Percentiles rank a stretch among this genome's conserved stretches.
Evolutionary conservation across 441 rosid species (phyloP).

Genomic region (Hypseocharis bilobata): DNA sequence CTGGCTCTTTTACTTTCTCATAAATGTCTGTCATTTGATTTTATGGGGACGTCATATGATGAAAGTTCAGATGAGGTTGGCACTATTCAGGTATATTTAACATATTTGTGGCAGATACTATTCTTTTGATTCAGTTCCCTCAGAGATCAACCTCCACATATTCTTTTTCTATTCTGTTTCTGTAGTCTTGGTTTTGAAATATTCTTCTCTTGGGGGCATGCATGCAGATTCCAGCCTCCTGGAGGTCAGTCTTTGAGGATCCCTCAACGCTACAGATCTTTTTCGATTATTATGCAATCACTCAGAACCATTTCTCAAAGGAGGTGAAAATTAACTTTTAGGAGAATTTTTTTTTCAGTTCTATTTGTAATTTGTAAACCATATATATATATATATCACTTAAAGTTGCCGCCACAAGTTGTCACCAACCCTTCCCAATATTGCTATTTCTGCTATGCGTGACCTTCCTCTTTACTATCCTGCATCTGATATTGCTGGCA

Average conservation of each 20-base stretch:
- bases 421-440: background rate
- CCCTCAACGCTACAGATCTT: slow-evolving; percentile 25
- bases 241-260: slow-evolving; percentile 26
- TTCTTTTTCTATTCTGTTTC: background rate
- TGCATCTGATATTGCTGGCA: background rate
- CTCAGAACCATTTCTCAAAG: slow-evolving; percentile 22
- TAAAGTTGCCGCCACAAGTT: background rate
- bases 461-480: background rate
- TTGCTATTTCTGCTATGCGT: background rate
- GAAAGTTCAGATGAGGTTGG: slow-evolving; percentile 32
- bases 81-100: slow-evolving; percentile 23
- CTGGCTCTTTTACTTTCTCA: slow-evolving; percentile 26
- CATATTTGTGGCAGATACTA: slow-evolving; percentile 4
- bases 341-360: background rate
- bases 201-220: background rate
- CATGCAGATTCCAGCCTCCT: slow-evolving; percentile 22
- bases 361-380: background rate
- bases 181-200: background rate
- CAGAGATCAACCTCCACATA: background rate
- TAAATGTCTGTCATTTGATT: slow-evolving; percentile 31
- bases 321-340: slow-evolving; percentile 14
- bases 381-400: background rate
- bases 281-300: slow-evolving; percentile 26
- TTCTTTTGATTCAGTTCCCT: background rate
- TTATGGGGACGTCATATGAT: slow-evolving; percentile 26